Conservation (phyloP, 345 rosid species). For the Capsella bursapastoris region DNA sequence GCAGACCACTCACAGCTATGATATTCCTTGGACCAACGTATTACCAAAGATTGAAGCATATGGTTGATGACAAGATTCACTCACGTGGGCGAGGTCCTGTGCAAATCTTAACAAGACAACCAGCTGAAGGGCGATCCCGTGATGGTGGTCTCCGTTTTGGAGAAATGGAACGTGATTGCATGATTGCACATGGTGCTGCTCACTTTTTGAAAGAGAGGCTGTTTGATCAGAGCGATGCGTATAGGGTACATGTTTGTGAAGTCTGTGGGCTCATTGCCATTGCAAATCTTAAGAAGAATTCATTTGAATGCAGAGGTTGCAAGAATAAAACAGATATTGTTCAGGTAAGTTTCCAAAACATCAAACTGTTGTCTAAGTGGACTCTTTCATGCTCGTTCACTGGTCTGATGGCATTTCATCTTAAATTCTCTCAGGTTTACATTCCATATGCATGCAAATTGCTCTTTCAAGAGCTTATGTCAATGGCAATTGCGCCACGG, state of each 20-base stretch:
- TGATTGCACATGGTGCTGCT: slow-evolving; percentile 98
- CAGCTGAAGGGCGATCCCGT: slow-evolving; percentile 98
- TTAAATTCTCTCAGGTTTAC: slow-evolving; percentile 60
- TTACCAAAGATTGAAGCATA: slow-evolving; percentile 94
- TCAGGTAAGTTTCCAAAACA: slow-evolving; percentile 56
- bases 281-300: slow-evolving; percentile 88
- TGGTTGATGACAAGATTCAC: slow-evolving; percentile 99
- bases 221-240: slow-evolving; percentile 97
- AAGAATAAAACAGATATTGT: slow-evolving; percentile 93
- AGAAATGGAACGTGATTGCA: slow-evolving; percentile 98
- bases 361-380: background rate
- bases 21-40: slow-evolving; percentile 98
- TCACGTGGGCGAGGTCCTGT: slow-evolving; percentile 98
- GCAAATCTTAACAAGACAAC: slow-evolving; percentile 94
- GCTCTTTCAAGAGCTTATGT: slow-evolving; percentile 97
- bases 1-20: slow-evolving; percentile 83
- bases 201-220: slow-evolving; percentile 92
- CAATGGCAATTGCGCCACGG: slow-evolving; percentile 99
- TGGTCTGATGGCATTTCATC: slow-evolving; percentile 25
- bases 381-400: background rate
- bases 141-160: slow-evolving; percentile 98
- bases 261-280: slow-evolving; percentile 90
- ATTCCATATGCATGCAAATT: slow-evolving; percentile 95
- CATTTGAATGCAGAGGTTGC: slow-evolving; percentile 97
- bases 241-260: slow-evolving; percentile 94